A percentile compares a stretch with the other conserved stretches of the same genome.
These are phyloP conservation scores for Solanum sejunctum DNA, from an alignment of 257 asterid genomes.

Conservation along the genomic window DNA sequence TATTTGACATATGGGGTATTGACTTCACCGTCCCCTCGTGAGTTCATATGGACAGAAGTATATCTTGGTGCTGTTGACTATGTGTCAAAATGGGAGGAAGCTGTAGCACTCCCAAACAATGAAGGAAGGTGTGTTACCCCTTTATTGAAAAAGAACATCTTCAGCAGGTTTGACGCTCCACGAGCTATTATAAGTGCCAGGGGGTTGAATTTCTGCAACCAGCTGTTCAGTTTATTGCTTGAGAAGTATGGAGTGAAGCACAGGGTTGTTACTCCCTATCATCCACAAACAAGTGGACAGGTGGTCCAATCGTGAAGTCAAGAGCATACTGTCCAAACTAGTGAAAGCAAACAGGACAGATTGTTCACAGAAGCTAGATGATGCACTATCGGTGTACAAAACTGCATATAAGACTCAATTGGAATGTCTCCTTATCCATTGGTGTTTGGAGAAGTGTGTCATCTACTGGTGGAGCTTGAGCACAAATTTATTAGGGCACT, in stretches of 20 bases:
- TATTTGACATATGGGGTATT: background rate
- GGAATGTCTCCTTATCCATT: background rate
- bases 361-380: background rate
- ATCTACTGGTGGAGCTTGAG: background rate
- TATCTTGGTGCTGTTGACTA: background rate
- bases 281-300: background rate
- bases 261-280: background rate
- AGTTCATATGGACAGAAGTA: background rate
- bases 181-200: background rate
- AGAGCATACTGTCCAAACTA: background rate
- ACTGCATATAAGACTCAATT: background rate
- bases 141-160: background rate
- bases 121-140: background rate
- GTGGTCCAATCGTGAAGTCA: background rate
- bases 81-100: background rate
- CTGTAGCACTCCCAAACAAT: background rate
- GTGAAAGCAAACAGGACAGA: background rate
- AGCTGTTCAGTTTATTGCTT: background rate
- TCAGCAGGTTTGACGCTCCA: background rate
- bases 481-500: background rate
- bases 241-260: background rate
- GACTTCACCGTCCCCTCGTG: background rate
- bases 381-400: background rate
- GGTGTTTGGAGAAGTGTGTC: background rate
- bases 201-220: background rate